A percentile compares a stretch with the other conserved stretches of the same genome.
These are phyloP conservation scores for Dictyophora rubrovolvata DNA, from an alignment of 768 basidiomycete species.

Conservation along the genomic window DNA sequence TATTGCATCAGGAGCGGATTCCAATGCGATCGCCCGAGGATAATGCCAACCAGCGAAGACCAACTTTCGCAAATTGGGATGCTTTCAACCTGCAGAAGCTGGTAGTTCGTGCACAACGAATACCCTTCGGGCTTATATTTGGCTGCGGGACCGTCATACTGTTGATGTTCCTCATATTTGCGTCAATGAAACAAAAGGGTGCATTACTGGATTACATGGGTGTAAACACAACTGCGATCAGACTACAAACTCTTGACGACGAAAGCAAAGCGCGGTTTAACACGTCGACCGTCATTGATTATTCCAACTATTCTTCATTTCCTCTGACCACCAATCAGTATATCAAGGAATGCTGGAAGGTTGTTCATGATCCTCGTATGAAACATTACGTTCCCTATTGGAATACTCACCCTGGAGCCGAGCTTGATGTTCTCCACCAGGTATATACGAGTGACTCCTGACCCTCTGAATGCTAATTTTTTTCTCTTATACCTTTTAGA, in stretches of 20 bases:
- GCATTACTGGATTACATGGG: slow-evolving; percentile 36
- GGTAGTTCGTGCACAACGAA: slow-evolving; percentile 17
- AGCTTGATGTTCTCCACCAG: slow-evolving; percentile 19
- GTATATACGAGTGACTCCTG: slow-evolving; percentile 17
- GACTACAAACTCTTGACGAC: slow-evolving; percentile 9
- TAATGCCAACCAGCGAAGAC: slow-evolving; percentile 26
- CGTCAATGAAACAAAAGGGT: slow-evolving; percentile 43
- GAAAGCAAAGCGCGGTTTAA: slow-evolving; percentile 9
- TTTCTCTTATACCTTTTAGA: slow-evolving; percentile 17
- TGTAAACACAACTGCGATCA: slow-evolving; percentile 14
- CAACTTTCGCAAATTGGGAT: slow-evolving; percentile 4
- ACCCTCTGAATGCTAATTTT: slow-evolving; percentile 17
- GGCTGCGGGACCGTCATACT: slow-evolving; percentile 36
- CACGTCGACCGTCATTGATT: slow-evolving; percentile 10
- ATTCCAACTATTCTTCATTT: slow-evolving; percentile 36
- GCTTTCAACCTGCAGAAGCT: slow-evolving; percentile 8
- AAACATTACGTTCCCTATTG: slow-evolving; percentile 46
- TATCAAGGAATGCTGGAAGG: slow-evolving; percentile 42
- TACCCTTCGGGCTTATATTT: slow-evolving; percentile 30
- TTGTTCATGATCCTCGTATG: slow-evolving; percentile 28
- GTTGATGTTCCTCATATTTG: slow-evolving; percentile 34
- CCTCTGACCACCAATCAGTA: slow-evolving; percentile 51
- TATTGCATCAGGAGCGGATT: not conserved
- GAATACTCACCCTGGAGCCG: slow-evolving; percentile 21
- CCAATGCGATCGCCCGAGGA: not conserved